A percentile compares a stretch with the other conserved stretches of the same genome.
These are phyloP conservation scores for Pilobolus umbonatus DNA, from an alignment of 192 early-diverging fungal genomes.

Conservation along the genomic window DNA sequence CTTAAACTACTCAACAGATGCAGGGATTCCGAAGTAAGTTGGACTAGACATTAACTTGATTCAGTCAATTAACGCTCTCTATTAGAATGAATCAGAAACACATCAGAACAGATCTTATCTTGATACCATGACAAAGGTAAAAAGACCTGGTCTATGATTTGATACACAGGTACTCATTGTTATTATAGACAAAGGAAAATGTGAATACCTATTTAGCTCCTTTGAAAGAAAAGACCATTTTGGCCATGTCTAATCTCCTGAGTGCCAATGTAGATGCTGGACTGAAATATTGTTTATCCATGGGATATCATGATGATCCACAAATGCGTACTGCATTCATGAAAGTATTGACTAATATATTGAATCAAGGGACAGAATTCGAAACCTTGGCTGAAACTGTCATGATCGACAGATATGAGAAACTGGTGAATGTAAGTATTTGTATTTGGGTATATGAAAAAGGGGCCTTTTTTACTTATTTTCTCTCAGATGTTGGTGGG, in stretches of 20 bases:
- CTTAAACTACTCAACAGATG: slow-evolving; percentile 67
- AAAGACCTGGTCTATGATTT: background rate
- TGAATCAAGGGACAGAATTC: slow-evolving; percentile 86
- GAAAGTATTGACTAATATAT: slow-evolving; percentile 87
- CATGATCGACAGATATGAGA: slow-evolving; percentile 73
- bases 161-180: background rate
- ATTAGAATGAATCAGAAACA: background rate
- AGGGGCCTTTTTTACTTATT: slow-evolving; percentile 6
- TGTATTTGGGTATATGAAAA: background rate
- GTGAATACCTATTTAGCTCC: slow-evolving; percentile 54
- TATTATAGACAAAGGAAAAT: slow-evolving; percentile 16
- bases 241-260: slow-evolving; percentile 85
- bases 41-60: background rate
- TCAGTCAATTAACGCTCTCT: background rate
- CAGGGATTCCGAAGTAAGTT: slow-evolving; percentile 50
- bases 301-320: slow-evolving; percentile 90
- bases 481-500: slow-evolving; percentile 54
- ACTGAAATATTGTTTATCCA: slow-evolving; percentile 80
- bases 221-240: slow-evolving; percentile 82
- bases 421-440: slow-evolving; percentile 62
- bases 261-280: slow-evolving; percentile 91
- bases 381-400: slow-evolving; percentile 72
- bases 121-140: background rate
- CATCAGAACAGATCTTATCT: background rate
- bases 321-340: slow-evolving; percentile 87